Percentiles rank a stretch among this genome's conserved stretches.
Conservation (phyloP, 768 basidiomycete species). For the Podaxis carcinomalis region DNA sequence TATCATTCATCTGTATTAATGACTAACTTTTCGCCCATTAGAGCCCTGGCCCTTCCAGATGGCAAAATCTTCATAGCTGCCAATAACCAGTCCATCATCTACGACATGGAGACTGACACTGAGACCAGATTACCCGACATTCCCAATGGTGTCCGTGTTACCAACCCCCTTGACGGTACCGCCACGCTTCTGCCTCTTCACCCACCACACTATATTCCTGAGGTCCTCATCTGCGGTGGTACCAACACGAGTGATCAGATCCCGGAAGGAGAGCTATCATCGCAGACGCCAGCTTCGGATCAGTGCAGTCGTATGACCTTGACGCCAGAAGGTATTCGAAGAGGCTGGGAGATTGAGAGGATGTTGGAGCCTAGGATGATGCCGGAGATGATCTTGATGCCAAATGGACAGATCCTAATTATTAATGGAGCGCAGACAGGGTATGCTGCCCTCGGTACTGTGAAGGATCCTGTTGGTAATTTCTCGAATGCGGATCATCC, state of each 20-base stretch:
- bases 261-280: slow-evolving; percentile 26
- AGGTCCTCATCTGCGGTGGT: slow-evolving; percentile 45
- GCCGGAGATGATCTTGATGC: slow-evolving; percentile 35
- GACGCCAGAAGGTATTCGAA: slow-evolving; percentile 35
- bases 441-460: slow-evolving; percentile 35
- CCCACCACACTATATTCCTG: slow-evolving; percentile 36
- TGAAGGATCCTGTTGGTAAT: slow-evolving; percentile 22
- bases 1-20: not conserved
- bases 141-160: slow-evolving; percentile 40
- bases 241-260: slow-evolving; percentile 28
- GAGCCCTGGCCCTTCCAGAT: slow-evolving; percentile 34
- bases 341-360: slow-evolving; percentile 41
- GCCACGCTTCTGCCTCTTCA: slow-evolving; percentile 33
- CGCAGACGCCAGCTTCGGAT: slow-evolving; percentile 37
- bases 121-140: slow-evolving; percentile 38
- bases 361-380: slow-evolving; percentile 38
- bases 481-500: slow-evolving; percentile 28
- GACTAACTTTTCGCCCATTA: slow-evolving; percentile 4
- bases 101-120: slow-evolving; percentile 31
- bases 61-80: slow-evolving; percentile 37
- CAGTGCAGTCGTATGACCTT: slow-evolving; percentile 41
- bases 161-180: slow-evolving; percentile 35
- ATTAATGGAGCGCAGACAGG: slow-evolving; percentile 40
- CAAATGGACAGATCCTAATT: slow-evolving; percentile 40
- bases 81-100: slow-evolving; percentile 37